Conservation (phyloP, 331 rosid species). For the Arachis monticola region DNA sequence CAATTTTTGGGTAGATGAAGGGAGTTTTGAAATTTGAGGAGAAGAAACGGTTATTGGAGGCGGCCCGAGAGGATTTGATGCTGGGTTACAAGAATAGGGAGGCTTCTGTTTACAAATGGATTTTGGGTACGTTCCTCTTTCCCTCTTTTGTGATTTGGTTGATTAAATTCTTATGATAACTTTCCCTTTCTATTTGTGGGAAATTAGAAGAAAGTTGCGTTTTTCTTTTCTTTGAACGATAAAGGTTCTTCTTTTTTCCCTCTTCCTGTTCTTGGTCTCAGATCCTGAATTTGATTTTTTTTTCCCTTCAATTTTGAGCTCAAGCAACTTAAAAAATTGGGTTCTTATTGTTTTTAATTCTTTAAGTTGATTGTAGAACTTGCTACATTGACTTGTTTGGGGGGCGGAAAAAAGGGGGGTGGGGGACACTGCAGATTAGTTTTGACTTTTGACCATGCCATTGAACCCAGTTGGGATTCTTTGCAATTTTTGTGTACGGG, state of each 20-base stretch:
- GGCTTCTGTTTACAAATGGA: slow-evolving; percentile 45
- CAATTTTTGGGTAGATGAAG: slow-evolving; percentile 50
- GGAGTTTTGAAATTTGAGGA: slow-evolving; percentile 50
- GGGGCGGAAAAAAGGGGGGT: no score
- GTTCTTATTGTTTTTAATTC: background rate
- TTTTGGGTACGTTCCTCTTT: slow-evolving; percentile 56
- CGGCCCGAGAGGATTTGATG: slow-evolving; percentile 52
- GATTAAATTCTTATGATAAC: background rate
- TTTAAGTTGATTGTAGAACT: background rate
- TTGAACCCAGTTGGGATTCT: background rate
- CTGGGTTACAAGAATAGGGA: slow-evolving; percentile 62
- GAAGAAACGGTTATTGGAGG: slow-evolving; percentile 51
- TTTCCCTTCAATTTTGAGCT: background rate
- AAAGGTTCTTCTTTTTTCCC: background rate
- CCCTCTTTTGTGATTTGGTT: background rate
- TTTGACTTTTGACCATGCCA: background rate
- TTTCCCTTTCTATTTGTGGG: background rate
- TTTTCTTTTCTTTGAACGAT: background rate
- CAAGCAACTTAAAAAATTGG: background rate
- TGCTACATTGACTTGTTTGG: background rate
- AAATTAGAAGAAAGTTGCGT: background rate
- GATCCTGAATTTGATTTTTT: slow-evolving; percentile 17
- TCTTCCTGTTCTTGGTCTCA: slow-evolving; percentile 20
- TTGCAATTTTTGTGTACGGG: background rate
- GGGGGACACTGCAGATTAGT: background rate